phyloP scores from a whole-genome alignment of 257 asterid genomes.

The Nicotiana tomentosiformis region DNA sequence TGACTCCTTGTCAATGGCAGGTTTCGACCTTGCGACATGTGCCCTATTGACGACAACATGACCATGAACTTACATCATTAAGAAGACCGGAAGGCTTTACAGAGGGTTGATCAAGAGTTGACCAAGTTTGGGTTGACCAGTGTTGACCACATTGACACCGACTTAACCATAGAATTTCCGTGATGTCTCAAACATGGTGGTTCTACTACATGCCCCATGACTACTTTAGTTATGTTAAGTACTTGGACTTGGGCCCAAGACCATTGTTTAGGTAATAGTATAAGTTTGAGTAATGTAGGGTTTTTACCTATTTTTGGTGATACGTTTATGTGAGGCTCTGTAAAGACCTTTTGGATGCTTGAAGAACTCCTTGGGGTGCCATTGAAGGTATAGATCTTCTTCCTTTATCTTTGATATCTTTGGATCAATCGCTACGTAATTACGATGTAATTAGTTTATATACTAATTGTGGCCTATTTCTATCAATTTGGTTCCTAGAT shows the following conservation, averaged over 20 bases:
- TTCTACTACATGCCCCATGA: neutral
- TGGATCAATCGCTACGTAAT: neutral
- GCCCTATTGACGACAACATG: neutral
- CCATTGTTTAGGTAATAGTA: neutral
- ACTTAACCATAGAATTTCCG: neutral
- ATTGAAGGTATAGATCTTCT: neutral
- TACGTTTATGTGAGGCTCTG: neutral
- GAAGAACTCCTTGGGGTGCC: neutral
- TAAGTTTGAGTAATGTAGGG: neutral
- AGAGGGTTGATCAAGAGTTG: neutral
- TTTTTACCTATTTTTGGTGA: neutral
- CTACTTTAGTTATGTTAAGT: neutral
- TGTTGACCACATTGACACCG: neutral
- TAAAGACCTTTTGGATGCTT: neutral
- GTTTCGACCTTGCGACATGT: neutral
- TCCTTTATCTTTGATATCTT: neutral
- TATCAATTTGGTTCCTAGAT: constrained; percentile 3
- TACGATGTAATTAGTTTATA: neutral
- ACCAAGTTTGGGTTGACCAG: neutral
- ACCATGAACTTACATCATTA: neutral
- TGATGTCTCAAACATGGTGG: neutral
- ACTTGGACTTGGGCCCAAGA: neutral
- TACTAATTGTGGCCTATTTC: neutral
- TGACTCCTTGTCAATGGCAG: neutral
- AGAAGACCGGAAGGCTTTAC: neutral